Percentiles rank a stretch among this genome's conserved stretches.
Conservation (phyloP, 441 rosid species). For the Erodium moschatum region DNA sequence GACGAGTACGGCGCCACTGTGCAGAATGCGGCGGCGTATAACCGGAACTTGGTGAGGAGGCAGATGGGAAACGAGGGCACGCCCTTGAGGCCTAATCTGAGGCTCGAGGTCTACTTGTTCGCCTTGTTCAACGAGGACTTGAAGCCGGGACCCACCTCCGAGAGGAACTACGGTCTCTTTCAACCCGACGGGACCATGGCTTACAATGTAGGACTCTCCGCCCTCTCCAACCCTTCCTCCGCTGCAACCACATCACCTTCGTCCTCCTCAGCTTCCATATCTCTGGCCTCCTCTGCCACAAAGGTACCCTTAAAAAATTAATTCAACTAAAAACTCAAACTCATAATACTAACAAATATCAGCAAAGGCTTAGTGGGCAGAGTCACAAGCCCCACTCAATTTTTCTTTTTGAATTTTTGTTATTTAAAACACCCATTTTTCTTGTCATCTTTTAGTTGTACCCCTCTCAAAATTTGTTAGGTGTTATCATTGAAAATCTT, state of each 20-base stretch:
- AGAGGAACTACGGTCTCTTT: slow-evolving; percentile 59
- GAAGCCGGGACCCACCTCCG: slow-evolving; percentile 70
- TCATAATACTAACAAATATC: too few relatives aligned
- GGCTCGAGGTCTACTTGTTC: slow-evolving; percentile 52
- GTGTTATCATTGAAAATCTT: too few relatives aligned
- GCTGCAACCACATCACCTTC: background rate
- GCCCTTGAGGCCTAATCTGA: slow-evolving; percentile 41
- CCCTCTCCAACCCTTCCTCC: slow-evolving; percentile 6
- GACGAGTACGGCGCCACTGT: slow-evolving; percentile 47
- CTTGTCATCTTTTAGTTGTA: too few relatives aligned
- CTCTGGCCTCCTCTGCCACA: slow-evolving; percentile 62
- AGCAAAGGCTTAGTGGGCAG: too few relatives aligned
- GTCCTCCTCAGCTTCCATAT: slow-evolving; percentile 32
- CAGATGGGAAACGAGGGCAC: slow-evolving; percentile 58
- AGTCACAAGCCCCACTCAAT: too few relatives aligned
- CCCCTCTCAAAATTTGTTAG: too few relatives aligned
- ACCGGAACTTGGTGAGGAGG: slow-evolving; percentile 43
- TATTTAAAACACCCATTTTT: too few relatives aligned
- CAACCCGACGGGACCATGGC: slow-evolving; percentile 58
- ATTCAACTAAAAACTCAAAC: too few relatives aligned
- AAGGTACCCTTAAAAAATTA: slow-evolving; percentile 79
- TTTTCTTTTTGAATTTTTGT: too few relatives aligned
- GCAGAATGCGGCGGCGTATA: slow-evolving; percentile 47
- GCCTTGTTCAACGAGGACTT: slow-evolving; percentile 64
- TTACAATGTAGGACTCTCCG: slow-evolving; percentile 63